These are phyloP conservation scores for Lagenidium sp. DNA, from an alignment of 352 stramenopile species.

Conservation along the genomic window DNA sequence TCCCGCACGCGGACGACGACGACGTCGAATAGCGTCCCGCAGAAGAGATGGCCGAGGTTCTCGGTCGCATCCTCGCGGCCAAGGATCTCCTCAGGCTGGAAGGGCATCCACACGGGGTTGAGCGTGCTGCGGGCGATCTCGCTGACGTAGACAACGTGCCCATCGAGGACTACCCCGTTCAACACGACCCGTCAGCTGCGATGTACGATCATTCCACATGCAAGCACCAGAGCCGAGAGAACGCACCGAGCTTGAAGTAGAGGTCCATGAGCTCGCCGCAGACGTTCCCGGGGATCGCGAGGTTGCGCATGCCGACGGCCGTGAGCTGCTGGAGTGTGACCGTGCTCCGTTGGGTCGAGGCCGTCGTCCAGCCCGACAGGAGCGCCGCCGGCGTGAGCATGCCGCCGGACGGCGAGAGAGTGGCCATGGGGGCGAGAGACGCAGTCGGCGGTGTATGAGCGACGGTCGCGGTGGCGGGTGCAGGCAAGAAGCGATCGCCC, in stretches of 20 bases:
- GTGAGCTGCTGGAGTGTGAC: slow-evolving; percentile 69
- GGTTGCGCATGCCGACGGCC: slow-evolving; percentile 70
- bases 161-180: slow-evolving; percentile 39
- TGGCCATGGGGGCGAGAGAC: slow-evolving; percentile 1
- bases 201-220: background rate
- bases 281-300: slow-evolving; percentile 37
- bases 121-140: slow-evolving; percentile 60
- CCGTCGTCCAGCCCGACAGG: background rate
- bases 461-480: too few species aligned
- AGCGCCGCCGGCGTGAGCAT: slow-evolving; percentile 1
- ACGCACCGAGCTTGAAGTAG: slow-evolving; percentile 69
- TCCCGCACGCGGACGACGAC: slow-evolving; percentile 58
- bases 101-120: slow-evolving; percentile 78
- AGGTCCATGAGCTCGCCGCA: slow-evolving; percentile 49
- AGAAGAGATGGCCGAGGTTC: slow-evolving; percentile 28
- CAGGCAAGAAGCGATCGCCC: too few species aligned
- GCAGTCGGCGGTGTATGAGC: too few species aligned
- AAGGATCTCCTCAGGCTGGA: slow-evolving; percentile 35
- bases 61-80: slow-evolving; percentile 9
- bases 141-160: slow-evolving; percentile 61
- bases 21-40: slow-evolving; percentile 50
- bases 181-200: background rate
- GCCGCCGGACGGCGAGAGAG: slow-evolving; percentile 6
- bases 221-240: background rate
- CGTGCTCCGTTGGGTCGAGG: slow-evolving; percentile 14